Conservation (phyloP, 495 filamentous ascomycete species). For the Neurospora sp. region DNA sequence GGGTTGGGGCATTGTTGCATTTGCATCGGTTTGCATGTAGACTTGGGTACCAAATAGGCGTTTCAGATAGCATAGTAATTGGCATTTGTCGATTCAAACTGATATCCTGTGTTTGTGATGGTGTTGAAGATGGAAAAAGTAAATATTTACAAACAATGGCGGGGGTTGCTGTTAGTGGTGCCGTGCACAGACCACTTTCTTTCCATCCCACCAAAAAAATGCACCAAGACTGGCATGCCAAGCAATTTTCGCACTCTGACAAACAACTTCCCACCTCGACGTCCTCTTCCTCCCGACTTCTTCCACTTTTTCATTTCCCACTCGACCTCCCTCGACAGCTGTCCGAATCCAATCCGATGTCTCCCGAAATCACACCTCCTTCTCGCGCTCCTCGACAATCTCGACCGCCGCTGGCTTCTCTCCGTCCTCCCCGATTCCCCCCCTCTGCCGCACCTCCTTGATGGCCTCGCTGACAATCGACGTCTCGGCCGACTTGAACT, state of each 20-base stretch:
- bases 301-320: not conserved
- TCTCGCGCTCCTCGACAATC: not conserved
- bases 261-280: not conserved
- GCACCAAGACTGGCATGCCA: no score
- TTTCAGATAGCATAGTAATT: not conserved
- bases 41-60: not conserved
- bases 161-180: not conserved
- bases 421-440: not conserved
- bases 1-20: not conserved
- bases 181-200: no score
- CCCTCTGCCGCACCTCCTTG: constrained; percentile 15
- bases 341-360: not conserved
- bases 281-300: not conserved
- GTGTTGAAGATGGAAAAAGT: not conserved
- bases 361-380: not conserved
- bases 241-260: not conserved
- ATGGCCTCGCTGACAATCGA: constrained; percentile 24
- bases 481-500: constrained; percentile 28
- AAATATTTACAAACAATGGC: not conserved
- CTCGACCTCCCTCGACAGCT: not conserved
- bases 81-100: not conserved
- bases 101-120: not conserved
- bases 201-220: no score
- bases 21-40: not conserved
- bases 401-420: not conserved